Evolutionary conservation across 140 eudicot species (phyloP).

Genomic region (Anethum foeniculum): DNA sequence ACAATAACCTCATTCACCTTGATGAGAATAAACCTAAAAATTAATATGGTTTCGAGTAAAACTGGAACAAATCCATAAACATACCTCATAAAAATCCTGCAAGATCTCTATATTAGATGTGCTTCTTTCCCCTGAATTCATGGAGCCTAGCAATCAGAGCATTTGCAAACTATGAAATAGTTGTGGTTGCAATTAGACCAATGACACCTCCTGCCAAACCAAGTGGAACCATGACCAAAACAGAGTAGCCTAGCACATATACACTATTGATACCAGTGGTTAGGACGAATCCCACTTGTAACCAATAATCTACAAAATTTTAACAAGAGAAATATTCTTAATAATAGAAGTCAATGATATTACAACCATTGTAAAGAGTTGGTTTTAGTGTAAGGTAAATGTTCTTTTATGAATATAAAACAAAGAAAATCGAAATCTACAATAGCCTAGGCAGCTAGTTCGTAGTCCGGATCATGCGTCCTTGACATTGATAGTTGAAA

Average conservation of each 20-base stretch:
- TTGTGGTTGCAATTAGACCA: conserved; percentile 58
- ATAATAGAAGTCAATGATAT: neutral
- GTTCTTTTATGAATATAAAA: too few relatives aligned
- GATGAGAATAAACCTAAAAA: neutral
- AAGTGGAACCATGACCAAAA: conserved; percentile 76
- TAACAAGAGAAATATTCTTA: conserved; percentile 9
- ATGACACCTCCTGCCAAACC: conserved; percentile 85
- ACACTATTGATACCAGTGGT: conserved; percentile 90
- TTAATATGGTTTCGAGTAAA: neutral
- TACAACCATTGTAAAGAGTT: too few relatives aligned
- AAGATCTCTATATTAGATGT: conserved; percentile 91
- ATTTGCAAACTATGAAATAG: conserved; percentile 71
- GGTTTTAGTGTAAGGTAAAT: too few relatives aligned
- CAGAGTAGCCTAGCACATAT: conserved; percentile 88
- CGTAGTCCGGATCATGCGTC: too few relatives aligned
- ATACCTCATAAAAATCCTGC: conserved; percentile 82
- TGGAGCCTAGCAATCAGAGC: conserved; percentile 67
- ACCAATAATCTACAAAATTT: conserved; percentile 72
- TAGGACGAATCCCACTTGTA: conserved; percentile 83
- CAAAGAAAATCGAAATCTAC: too few relatives aligned
- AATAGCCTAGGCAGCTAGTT: too few relatives aligned
- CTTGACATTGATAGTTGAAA: too few relatives aligned
- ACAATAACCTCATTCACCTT: conserved; percentile 6
- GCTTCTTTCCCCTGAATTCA: conserved; percentile 76
- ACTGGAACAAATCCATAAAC: neutral